Conservation (phyloP, 2,329 filamentous ascomycete species). For the Sporothrix dimorphospora region DNA sequence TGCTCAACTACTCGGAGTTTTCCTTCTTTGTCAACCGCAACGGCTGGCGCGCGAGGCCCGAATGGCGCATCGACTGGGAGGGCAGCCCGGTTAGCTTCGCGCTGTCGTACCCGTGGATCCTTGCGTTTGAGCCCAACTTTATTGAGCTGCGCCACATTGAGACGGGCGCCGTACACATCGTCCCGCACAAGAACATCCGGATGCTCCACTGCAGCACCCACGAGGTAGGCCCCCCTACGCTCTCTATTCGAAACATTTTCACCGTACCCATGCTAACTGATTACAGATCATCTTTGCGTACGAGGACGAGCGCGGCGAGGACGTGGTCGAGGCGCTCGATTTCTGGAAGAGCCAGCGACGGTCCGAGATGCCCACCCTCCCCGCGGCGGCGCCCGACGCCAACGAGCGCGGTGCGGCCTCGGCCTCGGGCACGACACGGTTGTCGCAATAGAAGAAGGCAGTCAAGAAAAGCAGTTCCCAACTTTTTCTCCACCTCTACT, state of each 20-base stretch:
- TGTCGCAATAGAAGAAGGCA: conserved; percentile 29
- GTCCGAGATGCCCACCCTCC: conserved; percentile 38
- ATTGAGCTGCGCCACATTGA: conserved; percentile 97
- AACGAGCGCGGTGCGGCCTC: background rate
- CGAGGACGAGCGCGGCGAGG: conserved; percentile 91
- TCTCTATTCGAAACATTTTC: background rate
- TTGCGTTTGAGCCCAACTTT: conserved; percentile 96
- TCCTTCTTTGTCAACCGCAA: conserved; percentile 99
- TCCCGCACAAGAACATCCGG: conserved; percentile 93
- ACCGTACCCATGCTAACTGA: conserved; percentile 57
- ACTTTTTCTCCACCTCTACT: background rate
- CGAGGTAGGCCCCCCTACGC: conserved; percentile 67
- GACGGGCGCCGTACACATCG: conserved; percentile 90
- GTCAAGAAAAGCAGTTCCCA: too few species aligned
- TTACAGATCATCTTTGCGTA: conserved; percentile 92
- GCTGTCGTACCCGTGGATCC: conserved; percentile 92
- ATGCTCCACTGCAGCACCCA: conserved; percentile 97
- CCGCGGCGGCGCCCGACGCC: conserved; percentile 11
- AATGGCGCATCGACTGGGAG: conserved; percentile 98
- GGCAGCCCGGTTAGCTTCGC: conserved; percentile 90
- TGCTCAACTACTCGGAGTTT: conserved; percentile 98
- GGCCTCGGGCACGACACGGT: conserved; percentile 21
- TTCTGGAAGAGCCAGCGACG: conserved; percentile 80
- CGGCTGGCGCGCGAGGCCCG: conserved; percentile 91
- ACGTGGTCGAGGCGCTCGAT: conserved; percentile 91